A percentile compares a stretch with the other conserved stretches of the same genome.
Conservation (phyloP, 768 basidiomycete species). For the Rhizopogon salebrosus region DNA sequence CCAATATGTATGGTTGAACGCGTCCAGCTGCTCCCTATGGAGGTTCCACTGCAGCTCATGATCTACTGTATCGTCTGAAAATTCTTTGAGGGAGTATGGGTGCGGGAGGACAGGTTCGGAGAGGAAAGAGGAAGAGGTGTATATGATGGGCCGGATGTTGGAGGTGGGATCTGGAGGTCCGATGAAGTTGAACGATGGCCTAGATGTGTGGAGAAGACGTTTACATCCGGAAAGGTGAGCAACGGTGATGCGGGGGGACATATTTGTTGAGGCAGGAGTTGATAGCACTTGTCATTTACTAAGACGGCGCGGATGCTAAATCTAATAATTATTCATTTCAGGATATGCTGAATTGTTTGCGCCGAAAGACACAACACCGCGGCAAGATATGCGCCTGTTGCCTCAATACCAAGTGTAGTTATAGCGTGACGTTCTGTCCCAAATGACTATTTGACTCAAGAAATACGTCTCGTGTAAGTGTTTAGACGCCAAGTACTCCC, state of each 20-base stretch:
- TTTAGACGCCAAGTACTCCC: too few relatives aligned
- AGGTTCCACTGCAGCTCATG: slow-evolving; percentile 66
- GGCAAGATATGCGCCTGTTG: too few relatives aligned
- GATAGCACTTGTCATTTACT: too few relatives aligned
- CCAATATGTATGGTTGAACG: slow-evolving; percentile 79
- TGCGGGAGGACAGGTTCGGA: slow-evolving; percentile 31
- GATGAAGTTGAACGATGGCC: slow-evolving; percentile 34
- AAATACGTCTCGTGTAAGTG: too few relatives aligned
- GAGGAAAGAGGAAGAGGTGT: slow-evolving; percentile 40
- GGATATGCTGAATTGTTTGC: too few relatives aligned
- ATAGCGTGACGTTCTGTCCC: too few relatives aligned
- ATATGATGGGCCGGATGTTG: slow-evolving; percentile 74
- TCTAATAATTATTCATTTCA: too few relatives aligned
- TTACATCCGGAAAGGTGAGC: neutral
- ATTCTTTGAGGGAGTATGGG: slow-evolving; percentile 79
- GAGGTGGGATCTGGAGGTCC: slow-evolving; percentile 77
- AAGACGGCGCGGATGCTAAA: too few relatives aligned
- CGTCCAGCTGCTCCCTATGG: slow-evolving; percentile 65
- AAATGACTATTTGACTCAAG: too few relatives aligned
- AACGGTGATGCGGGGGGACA: neutral
- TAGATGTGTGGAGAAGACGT: slow-evolving; percentile 21
- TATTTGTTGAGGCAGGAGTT: neutral
- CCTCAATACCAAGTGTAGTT: too few relatives aligned
- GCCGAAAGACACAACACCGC: too few relatives aligned
- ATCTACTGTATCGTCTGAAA: slow-evolving; percentile 30